phyloP scores from a whole-genome alignment of 2,329 filamentous ascomycete species.

The Gliomastix tumulicola region DNA sequence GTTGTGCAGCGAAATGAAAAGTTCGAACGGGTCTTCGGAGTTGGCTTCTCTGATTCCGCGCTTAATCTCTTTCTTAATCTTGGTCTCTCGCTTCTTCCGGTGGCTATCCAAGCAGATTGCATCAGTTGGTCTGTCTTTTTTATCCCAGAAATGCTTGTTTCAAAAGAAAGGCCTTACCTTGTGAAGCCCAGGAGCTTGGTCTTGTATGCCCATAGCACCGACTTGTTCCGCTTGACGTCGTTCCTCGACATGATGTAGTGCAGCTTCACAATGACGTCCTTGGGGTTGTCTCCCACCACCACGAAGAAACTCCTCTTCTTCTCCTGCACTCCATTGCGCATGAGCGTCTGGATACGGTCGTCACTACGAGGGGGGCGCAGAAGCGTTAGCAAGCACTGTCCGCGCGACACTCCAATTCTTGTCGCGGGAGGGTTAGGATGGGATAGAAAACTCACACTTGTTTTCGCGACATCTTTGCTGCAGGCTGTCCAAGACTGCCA shows the following conservation, averaged over 20 bases:
- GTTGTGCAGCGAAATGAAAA: conserved; percentile 93
- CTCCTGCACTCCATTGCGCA: conserved; percentile 85
- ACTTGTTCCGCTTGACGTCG: conserved; percentile 85
- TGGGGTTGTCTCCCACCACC: conserved; percentile 75
- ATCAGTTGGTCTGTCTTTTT: too few species aligned
- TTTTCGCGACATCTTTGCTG: conserved; percentile 51
- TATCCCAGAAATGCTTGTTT: too few species aligned
- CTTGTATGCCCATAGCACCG: conserved; percentile 97
- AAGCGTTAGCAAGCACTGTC: conserved; percentile 1
- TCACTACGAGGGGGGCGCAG: too few species aligned
- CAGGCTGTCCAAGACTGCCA: too few species aligned
- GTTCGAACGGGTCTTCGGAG: conserved; percentile 89
- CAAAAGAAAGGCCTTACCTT: too few species aligned
- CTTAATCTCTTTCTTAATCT: conserved; percentile 98
- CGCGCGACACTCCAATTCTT: too few species aligned
- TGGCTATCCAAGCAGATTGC: conserved; percentile 45
- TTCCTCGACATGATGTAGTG: conserved; percentile 89
- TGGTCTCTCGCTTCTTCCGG: conserved; percentile 94
- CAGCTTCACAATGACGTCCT: conserved; percentile 90
- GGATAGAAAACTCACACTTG: conserved; percentile 33
- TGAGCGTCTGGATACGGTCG: conserved; percentile 83
- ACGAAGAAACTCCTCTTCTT: conserved; percentile 99
- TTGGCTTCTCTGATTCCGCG: conserved; percentile 89
- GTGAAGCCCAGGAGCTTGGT: conserved; percentile 94
- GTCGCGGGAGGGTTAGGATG: too few species aligned